Base-by-base conservation (phyloP, 176 grass and related monocot genomes). In the Hsuehochloa calcarea region DNA sequence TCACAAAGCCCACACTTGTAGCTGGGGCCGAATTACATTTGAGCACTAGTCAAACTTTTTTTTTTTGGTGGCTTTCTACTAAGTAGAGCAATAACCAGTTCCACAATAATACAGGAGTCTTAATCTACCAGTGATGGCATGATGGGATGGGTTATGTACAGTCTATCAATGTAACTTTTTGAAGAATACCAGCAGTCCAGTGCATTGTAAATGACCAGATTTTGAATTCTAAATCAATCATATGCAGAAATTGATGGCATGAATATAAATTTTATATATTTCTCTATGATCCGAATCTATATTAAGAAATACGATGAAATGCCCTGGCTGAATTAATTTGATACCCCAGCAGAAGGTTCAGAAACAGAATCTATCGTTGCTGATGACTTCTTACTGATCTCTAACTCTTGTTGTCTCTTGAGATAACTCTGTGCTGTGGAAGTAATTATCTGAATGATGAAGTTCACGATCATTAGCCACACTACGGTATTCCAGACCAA, bases 401-500 rank as follows among this genome's bases (percentile, higher is more conserved):
- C 96, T 73, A 88, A 74, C 47, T 96, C 88, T 64, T 99, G 93
- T 63, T 87, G 89, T 62, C 87, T 91, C 75, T 90, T 94, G 26
- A 96, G 88, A 75, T 96, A 94, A 76, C 77, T 87, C 86, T 92
- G 90, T 72, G 97, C 93, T 41, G 93, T 96, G 13, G 93, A 90
- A 79, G 90, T 91, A 86, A 96, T 76, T 76, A 99, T 99, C 77
- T 99, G 94, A 77, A 80, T 81, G 40, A 94, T 84, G 90, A 99
- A 96, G 81, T 99, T 94, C 71, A 96, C 44, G 7, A 96, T 85
- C 85, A 94, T 88, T 10, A 99, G 75, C 88, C 93, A 96, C 65
- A 99, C 88, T 39, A 96, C 26, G 26, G 97, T 88, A 70, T 99
- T 96, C 97, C 92, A 99, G 68, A 99, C 72, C 69, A 86, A 84